Conservation (phyloP, 352 stramenopile species). For the Achlya hypogyna region DNA sequence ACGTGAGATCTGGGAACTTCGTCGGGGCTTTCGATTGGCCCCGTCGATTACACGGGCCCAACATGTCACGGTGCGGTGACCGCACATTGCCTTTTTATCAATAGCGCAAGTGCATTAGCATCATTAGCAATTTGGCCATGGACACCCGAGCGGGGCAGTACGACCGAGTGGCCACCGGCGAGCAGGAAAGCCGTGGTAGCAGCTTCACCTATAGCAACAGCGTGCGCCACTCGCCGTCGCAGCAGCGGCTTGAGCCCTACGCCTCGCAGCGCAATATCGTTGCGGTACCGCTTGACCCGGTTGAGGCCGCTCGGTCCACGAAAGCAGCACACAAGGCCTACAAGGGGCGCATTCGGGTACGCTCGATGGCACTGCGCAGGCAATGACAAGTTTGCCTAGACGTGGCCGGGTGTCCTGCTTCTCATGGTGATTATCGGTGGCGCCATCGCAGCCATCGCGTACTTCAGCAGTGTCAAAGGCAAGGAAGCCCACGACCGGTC, state of each 20-base stretch:
- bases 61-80: no score
- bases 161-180: no score
- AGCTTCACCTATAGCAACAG: constrained; percentile 15
- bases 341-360: constrained; percentile 14
- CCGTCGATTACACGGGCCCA: no score
- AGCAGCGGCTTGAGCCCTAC: background rate
- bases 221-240: background rate
- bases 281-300: background rate
- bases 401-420: constrained; percentile 29
- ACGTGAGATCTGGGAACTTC: no score
- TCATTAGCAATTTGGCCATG: no score
- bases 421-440: constrained; percentile 24
- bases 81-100: no score
- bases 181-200: background rate
- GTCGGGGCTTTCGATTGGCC: no score
- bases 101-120: no score
- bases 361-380: background rate
- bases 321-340: background rate
- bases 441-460: constrained; percentile 21
- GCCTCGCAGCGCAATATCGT: background rate
- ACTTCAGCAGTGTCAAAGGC: constrained; percentile 12
- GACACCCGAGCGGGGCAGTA: no score
- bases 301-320: background rate
- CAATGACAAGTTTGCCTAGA: constrained; percentile 13
- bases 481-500: constrained; percentile 17